Conservation (phyloP, 2,329 filamentous ascomycete genomes). For the Phaeosphaeriaceae sp. region DNA sequence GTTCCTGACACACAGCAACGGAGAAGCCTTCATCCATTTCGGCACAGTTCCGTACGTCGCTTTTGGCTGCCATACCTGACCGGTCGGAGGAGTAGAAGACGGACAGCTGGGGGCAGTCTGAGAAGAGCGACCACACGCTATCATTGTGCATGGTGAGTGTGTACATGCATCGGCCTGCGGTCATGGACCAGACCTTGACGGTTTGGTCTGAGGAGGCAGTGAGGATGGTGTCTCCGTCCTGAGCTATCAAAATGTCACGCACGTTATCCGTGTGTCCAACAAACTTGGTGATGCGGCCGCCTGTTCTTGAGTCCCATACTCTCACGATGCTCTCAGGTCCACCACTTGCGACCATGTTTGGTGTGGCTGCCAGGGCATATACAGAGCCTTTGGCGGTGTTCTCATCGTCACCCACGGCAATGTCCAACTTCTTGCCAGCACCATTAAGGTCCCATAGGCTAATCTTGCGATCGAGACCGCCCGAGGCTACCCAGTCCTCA, state of each 20-base stretch:
- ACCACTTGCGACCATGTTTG: conserved; percentile 84
- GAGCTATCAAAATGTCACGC: conserved; percentile 86
- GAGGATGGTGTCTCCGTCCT: conserved; percentile 87
- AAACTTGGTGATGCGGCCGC: conserved; percentile 92
- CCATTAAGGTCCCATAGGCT: conserved; percentile 93
- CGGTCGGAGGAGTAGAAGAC: conserved; percentile 96
- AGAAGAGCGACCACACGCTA: conserved; percentile 95
- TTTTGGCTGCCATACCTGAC: conserved; percentile 93
- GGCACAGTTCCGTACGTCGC: conserved; percentile 77
- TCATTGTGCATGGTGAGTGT: conserved; percentile 99
- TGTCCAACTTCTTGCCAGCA: conserved; percentile 82
- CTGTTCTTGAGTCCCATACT: conserved; percentile 88
- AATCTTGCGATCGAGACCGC: conserved; percentile 90
- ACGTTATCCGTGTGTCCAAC: conserved; percentile 96
- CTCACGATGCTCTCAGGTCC: conserved; percentile 93
- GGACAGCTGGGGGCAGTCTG: conserved; percentile 80
- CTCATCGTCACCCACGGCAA: conserved; percentile 84
- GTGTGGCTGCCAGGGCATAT: conserved; percentile 83
- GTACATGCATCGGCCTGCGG: conserved; percentile 93
- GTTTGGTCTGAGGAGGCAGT: conserved; percentile 96
- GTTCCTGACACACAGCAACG: conserved; percentile 89
- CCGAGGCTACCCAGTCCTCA: conserved; percentile 88
- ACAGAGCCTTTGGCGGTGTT: conserved; percentile 88
- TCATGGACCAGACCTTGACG: conserved; percentile 97
- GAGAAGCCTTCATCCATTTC: conserved; percentile 89